Percentiles rank a stretch among this genome's conserved stretches.
These are phyloP conservation scores for Dalbergia oliveri DNA, from an alignment of 306 rosid genomes.

Conservation along the genomic window DNA sequence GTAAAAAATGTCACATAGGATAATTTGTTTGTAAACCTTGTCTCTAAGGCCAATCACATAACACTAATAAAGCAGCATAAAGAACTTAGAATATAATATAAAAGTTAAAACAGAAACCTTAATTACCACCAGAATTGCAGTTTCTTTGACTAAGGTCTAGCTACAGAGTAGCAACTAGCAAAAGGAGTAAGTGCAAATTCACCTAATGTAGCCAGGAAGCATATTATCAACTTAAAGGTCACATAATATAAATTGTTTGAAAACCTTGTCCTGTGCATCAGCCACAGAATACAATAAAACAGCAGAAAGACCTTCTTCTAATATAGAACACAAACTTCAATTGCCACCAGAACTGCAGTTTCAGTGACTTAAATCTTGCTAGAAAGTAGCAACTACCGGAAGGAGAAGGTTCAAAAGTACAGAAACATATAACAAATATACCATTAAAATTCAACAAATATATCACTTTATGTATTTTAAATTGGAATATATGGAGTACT, in stretches of 20 bases:
- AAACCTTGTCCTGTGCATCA: not conserved
- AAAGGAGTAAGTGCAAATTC: not conserved
- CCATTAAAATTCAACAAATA: conserved; percentile 14
- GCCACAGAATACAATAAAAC: conserved; percentile 10
- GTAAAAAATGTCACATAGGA: conserved; percentile 2
- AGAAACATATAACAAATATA: conserved; percentile 9
- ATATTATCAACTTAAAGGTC: conserved; percentile 24
- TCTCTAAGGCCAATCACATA: not conserved
- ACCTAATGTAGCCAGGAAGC: too few species aligned
- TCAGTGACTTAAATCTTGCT: conserved; percentile 9
- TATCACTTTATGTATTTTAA: conserved; percentile 16
- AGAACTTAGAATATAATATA: not conserved
- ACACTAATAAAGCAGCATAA: conserved; percentile 20
- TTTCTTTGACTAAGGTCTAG: conserved; percentile 22
- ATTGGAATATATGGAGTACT: conserved; percentile 1
- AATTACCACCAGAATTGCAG: conserved; percentile 9
- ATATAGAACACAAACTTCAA: not conserved
- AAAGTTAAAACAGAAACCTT: not conserved
- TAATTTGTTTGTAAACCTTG: conserved; percentile 18
- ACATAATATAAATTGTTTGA: conserved; percentile 17
- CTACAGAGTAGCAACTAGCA: conserved; percentile 16
- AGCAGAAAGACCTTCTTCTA: not conserved
- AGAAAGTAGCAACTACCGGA: conserved; percentile 14
- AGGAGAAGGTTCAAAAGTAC: not conserved
- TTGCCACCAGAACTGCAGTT: conserved; percentile 19